These are phyloP conservation scores for Colletotrichum acutatum DNA, from an alignment of 2,329 filamentous ascomycete species.

Conservation along the genomic window DNA sequence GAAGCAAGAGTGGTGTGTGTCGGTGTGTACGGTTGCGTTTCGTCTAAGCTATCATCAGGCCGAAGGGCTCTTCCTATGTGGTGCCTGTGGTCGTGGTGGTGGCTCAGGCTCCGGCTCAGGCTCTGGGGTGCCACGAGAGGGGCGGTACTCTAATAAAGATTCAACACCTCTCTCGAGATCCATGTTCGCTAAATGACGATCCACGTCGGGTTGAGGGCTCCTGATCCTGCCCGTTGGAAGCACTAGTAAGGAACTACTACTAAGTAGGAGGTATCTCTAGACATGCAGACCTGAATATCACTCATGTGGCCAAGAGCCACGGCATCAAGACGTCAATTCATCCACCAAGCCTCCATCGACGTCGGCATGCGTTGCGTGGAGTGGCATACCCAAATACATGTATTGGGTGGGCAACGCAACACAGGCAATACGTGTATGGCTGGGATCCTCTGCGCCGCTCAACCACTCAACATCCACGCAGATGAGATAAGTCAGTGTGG, in stretches of 20 bases:
- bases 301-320: not conserved
- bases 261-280: not conserved
- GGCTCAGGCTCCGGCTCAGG: not conserved
- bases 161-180: not conserved
- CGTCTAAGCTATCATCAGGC: conserved; percentile 11
- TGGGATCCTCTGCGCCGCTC: not conserved
- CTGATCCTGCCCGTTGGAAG: not conserved
- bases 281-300: not conserved
- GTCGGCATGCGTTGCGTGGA: not conserved
- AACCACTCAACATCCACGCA: not conserved
- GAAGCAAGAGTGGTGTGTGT: not conserved
- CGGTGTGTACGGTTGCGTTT: not conserved
- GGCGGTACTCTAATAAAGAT: not conserved
- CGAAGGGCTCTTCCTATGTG: not conserved
- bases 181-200: not conserved
- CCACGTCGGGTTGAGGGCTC: not conserved
- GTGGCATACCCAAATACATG: not conserved
- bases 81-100: not conserved
- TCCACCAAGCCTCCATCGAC: not conserved
- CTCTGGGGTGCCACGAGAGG: not conserved
- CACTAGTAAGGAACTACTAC: not conserved
- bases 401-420: not conserved
- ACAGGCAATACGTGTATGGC: not conserved
- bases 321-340: not conserved
- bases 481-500: not conserved